Evolutionary conservation across 1,284 basidiomycete genomes (phyloP), one percentile per base, ranked within the genome.

Genomic region (Porogramme epimiltina): DNA sequence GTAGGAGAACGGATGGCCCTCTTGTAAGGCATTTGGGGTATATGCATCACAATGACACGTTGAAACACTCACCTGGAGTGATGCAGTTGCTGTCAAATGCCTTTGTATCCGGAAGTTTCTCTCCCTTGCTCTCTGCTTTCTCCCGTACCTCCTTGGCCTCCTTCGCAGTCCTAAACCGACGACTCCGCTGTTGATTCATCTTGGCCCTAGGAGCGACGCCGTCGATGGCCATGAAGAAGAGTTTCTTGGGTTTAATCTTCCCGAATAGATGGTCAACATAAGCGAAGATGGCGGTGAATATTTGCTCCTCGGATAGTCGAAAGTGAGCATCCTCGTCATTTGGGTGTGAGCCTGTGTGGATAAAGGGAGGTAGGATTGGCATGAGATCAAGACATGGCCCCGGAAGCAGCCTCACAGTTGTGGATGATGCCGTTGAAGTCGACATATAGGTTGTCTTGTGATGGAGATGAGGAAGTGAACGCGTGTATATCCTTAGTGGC

Each of bases 341-440:
- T 36, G 93, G 93, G 74, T 96, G 92, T 34, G 91, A 93, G 69
- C 89, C 88, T 91, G 56, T 16, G 8, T 18, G 3, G 8, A 13
- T 20, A 31, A 22, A 20, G 22, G 53, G n/a, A 48, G 47, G 38
- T 10, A 19, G 46, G 22, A 10, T 15, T 23, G 11, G 15, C 18
- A 10, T 13, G 44, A 34, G 28, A n/a, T 8, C 11, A 18, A 19
- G 10, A 18, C 8, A 28, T n/a, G 16, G 2, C 11, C 8, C 4
- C 4, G 3, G 2, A 1, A 2, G n/a, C 8, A 19, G 59, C 75
- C 74, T 66, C 70, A 86, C 95, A 98, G 66, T 96, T 93, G 77
- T 99, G 96, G 58, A 99, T 98, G 71, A 99, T 98, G 55, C 93
- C 95, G 70, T 99, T 99, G 82, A 97, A 98, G 71, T 94, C 95